phyloP scores from a whole-genome alignment of 164 flowering plant species.

The Kalanchoe fedtschenkoi region DNA sequence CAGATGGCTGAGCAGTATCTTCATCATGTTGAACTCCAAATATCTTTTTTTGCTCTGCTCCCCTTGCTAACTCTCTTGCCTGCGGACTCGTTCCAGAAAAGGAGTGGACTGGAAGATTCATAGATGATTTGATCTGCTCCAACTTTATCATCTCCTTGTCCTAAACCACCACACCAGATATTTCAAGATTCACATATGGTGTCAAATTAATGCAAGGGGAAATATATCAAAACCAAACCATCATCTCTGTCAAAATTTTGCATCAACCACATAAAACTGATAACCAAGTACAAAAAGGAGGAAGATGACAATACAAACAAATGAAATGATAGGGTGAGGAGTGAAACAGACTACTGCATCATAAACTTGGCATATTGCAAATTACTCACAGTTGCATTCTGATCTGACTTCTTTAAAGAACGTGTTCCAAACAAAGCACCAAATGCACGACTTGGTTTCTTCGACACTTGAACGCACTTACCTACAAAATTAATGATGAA shows the following conservation, averaged over 20 bases:
- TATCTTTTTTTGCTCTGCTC: constrained; percentile 12
- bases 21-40: constrained; percentile 3
- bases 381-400: constrained; percentile 28
- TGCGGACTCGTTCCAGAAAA: constrained; percentile 29
- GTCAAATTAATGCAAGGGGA: neutral
- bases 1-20: constrained; percentile 3
- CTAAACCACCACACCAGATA: constrained; percentile 14
- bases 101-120: constrained; percentile 69
- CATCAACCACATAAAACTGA: neutral
- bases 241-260: neutral
- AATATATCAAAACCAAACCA: neutral
- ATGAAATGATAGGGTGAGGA: neutral
- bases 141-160: constrained; percentile 42
- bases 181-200: neutral
- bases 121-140: constrained; percentile 75
- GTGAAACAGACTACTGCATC: neutral
- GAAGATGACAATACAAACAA: neutral
- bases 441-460: constrained; percentile 74
- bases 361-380: neutral
- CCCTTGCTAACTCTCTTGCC: constrained; percentile 10
- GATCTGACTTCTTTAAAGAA: constrained; percentile 42
- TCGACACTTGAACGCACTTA: constrained; percentile 56
- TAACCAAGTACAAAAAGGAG: neutral
- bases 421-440: constrained; percentile 68
- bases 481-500: neutral